A percentile compares a stretch with the other conserved stretches of the same genome.
These are phyloP conservation scores for Lactifluus subvellereus DNA, from an alignment of 768 basidiomycete genomes.

Conservation along the genomic window DNA sequence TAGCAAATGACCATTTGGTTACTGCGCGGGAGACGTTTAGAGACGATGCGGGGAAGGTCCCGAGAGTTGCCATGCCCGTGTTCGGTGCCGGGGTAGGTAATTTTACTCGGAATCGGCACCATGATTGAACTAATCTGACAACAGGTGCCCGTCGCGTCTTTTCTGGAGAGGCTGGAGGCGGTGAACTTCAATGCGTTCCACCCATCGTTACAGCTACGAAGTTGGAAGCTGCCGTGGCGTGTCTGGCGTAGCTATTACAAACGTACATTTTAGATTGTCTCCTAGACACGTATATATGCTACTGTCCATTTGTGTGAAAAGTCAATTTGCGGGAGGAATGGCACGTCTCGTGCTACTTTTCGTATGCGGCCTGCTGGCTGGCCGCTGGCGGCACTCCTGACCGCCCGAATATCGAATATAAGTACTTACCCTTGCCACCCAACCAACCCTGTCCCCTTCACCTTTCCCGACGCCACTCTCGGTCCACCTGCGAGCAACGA, in stretches of 20 bases:
- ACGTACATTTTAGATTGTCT: slow-evolving; percentile 32
- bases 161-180: slow-evolving; percentile 60
- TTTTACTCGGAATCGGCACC: neutral
- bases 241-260: slow-evolving; percentile 53
- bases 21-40: slow-evolving; percentile 69
- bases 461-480: slow-evolving; percentile 2
- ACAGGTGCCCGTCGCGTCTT: slow-evolving; percentile 63
- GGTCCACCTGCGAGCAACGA: slow-evolving; percentile 11
- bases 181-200: slow-evolving; percentile 70
- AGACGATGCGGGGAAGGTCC: slow-evolving; percentile 46
- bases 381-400: neutral
- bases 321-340: neutral
- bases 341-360: neutral
- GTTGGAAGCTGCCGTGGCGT: slow-evolving; percentile 75
- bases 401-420: neutral
- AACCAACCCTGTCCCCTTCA: slow-evolving; percentile 10
- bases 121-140: neutral
- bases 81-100: slow-evolving; percentile 65
- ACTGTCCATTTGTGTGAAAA: neutral
- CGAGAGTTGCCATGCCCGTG: slow-evolving; percentile 56
- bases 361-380: neutral
- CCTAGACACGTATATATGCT: neutral
- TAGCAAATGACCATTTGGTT: slow-evolving; percentile 73
- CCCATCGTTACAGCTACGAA: slow-evolving; percentile 52
- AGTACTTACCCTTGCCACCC: slow-evolving; percentile 13